Evolutionary conservation across 768 basidiomycete species (phyloP), one percentile per base, ranked within the genome.

Genomic region (Epithele typhae): DNA sequence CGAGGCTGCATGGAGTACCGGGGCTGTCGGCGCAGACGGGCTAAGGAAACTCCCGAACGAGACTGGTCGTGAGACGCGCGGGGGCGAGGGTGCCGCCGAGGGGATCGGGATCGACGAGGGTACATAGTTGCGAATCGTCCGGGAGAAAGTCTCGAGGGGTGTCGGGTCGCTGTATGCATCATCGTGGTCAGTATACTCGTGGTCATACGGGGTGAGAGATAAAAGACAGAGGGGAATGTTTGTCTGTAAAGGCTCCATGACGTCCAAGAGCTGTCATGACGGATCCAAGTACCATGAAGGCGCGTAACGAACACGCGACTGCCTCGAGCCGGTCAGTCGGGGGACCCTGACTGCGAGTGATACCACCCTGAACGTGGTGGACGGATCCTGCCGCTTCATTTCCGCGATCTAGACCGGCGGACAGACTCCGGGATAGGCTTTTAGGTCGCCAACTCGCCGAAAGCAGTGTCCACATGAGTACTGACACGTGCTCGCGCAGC

Each of bases 81-180:
- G 74, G 0, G 76, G 73, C 15, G 77, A 70, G 14, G 77, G 74
- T 1, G 67, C 63, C 1, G 75, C 70, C 2, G 67, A 60, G 1
- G 78, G 71, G 23, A 79, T 71, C 12, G 74, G 66, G 41, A 78
- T 75, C 7, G 74, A 72, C 15, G 73, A 67, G 3, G 78, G 79
- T 7, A 78, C 74, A 45, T 81, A 81, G 51, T 66, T 71, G 37
- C 78, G 74, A 22, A 81, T 65, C 9, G 77, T 71, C 17, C 74
- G 73, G 9, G 79, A 75, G 51, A 81, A 67, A 19, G 67, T 68
- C 60, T 78, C 75, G 17, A 80, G 65, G 46, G 75, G 68, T 0
- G 76, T 71, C 8, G 72, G 72, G 49, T 69, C 73, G n/a, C 76
- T 78, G 57, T 44, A 12, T 24, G 15, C 15, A 21, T 17, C 37